Base-by-base conservation (phyloP, 495 filamentous ascomycete genomes). In the Aspergillus coremiiformis region DNA sequence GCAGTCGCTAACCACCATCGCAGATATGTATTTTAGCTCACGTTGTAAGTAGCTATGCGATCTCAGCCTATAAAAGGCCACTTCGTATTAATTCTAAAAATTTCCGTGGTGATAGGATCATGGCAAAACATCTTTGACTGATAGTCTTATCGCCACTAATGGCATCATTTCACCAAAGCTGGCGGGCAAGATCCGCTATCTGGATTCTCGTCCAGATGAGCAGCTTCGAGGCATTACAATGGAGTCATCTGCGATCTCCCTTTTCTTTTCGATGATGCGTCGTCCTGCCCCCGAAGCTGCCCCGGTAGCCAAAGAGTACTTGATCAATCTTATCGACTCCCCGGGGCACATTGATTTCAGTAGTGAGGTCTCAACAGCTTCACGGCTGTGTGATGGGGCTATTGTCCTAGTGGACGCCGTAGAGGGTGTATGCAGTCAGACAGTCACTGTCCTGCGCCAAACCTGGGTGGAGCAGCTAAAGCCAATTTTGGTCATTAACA, bases 341-440 rank as follows among this genome's bases (percentile, higher is more conserved):
- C 93, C 93, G 0, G 93, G 93, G 8, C 93, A 99, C 65, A 95
- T 99, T 42, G 93, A 99, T 66, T 99, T 99, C 70, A 96, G 91
- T 75, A 94, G 89, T 51, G 93, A 99, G 66, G 93, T 99, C 2
- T 96, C 91, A 1, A 97, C 91, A 0, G 93, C 93, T 1, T 96
- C 92, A 0, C 82, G 93, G 39, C 75, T 99, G 11, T 97, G 92
- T 55, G 93, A 99, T 71, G 93, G 94, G 23, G 93, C 92, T 1
- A 78, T 96, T 8, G 87, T 99, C 10, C 75, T 99, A 17, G 90
- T 99, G n/a, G 93, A 99, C 70, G 93, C 93, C 3, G 93, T 97
- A 2, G 93, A 99, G 64, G 93, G 93, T 30, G 93, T 99, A 14
- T 97, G 93, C 72, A 95, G 90, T 65, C 93, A 99, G 72, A 99